Base-by-base conservation (phyloP, 2,329 filamentous ascomycete genomes). In the Clonostachys sp. region DNA sequence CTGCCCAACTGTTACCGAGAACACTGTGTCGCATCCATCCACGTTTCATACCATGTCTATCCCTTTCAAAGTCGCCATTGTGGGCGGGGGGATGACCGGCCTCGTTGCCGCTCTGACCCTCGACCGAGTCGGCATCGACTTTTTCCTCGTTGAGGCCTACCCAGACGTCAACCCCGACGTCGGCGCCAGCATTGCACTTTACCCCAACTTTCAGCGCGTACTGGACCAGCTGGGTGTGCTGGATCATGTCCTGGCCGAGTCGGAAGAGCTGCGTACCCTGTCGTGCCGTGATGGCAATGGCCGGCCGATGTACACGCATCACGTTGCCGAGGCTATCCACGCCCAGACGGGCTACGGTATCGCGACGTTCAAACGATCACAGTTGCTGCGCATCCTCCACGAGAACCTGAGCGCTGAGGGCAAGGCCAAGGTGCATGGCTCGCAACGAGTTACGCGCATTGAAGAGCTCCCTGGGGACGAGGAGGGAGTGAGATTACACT, bases 41-140 rank as follows among this genome's bases (percentile, higher is more conserved):
- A 30, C 24, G 24, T 30, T 30, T 30, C 3, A 3, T 3, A 30
- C 2, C 24, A 30, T 30, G 24, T 30, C 24, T 30, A 44, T 43
- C 12, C 33, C 36, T 30, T 46, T 46, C 45, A 46, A 42, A 34
- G 45, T 46, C 24, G 20, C 34, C 16, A 50, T 50, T 42, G 45
- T 50, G 16, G 48, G 48, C 12, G 48, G 48, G 35, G 44, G 44
- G 20, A 47, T 50, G 36, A 17, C 48, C 18, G 48, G 48, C 12
- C 48, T 50, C 18, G n/a, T 40, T n/a, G 12, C 34, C 38, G 45
- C 36, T 40, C 45, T 39, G 12, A 24, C 24, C 16, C 45, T 46
- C 17, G 38, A 46, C 13, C 36, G 38, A 2, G 38, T 46, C 6
- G 36, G 16, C 9, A 46, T 46, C 8, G 36, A 41, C 17, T 46